Base-by-base conservation (phyloP, 139 green algal species). In the Chlamydomonas schloesseri region DNA sequence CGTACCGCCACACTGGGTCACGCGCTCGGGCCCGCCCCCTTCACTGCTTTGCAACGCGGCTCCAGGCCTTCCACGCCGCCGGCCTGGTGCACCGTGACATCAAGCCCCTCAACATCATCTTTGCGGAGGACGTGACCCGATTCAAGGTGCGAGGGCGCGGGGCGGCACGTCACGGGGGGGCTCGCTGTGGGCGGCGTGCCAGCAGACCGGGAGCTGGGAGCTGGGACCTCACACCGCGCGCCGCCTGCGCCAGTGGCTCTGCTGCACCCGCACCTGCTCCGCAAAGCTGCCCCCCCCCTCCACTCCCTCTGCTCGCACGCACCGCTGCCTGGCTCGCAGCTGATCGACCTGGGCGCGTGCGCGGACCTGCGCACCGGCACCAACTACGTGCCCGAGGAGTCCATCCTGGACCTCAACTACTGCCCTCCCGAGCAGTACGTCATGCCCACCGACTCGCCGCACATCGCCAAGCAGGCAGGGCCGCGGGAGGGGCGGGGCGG, bases 11-110 rank as follows among this genome's bases (percentile, higher is more conserved):
- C n/a, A n/a, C n/a, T n/a, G n/a, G n/a, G n/a, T n/a, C n/a, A n/a
- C n/a, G n/a, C n/a, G n/a, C n/a, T n/a, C n/a, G n/a, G n/a, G n/a
- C n/a, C n/a, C n/a, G n/a, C n/a, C n/a, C n/a, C n/a, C n/a, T n/a
- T n/a, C n/a, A n/a, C n/a, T n/a, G n/a, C n/a, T n/a, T n/a, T n/a
- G n/a, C n/a, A n/a, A n/a, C n/a, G n/a, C n/a, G n/a, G n/a, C n/a
- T n/a, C n/a, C n/a, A 97, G 93, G 93, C 92, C 15, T 89, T 99
- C 71, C 96, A 99, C 81, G 82, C 57, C 29, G 95, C 93, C 0
- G 96, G 96, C 21, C 87, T 99, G 34, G 95, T 99, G n/a, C 96
- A 99, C 93, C 92, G 96, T 18, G 96, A 99, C 83, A 90, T 99
- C 47, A 99, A 99, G 93, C 96, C 96, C 29, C 84, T 93, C 36